phyloP scores from a whole-genome alignment of 352 stramenopile genomes.

The Pythium aristosporum region DNA sequence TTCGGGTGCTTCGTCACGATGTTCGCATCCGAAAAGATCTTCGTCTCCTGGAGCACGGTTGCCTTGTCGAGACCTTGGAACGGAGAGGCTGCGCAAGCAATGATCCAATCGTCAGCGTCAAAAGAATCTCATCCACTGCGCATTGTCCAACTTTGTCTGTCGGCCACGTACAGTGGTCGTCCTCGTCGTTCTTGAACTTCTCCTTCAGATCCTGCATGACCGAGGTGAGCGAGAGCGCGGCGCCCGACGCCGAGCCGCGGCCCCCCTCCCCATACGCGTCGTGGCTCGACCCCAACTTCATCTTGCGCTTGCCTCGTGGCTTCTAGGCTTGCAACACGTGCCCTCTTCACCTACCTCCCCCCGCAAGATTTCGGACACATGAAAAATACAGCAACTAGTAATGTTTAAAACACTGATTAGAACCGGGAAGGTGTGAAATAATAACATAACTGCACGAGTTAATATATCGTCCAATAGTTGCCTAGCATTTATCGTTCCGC shows the following conservation, averaged over 20 bases:
- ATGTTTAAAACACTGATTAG: slow-evolving; percentile 22
- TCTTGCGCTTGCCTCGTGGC: slow-evolving; percentile 27
- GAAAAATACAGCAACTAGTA: slow-evolving; percentile 11
- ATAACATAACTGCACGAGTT: not conserved
- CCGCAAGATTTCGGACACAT: slow-evolving; percentile 27
- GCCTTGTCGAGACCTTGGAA: slow-evolving; percentile 96
- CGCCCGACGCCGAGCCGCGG: slow-evolving; percentile 31
- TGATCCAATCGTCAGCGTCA: not conserved
- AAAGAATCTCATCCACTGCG: too few species aligned
- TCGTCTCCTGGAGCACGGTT: slow-evolving; percentile 96
- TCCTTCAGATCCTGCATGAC: slow-evolving; percentile 96
- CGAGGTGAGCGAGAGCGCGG: slow-evolving; percentile 64
- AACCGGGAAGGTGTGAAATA: not conserved
- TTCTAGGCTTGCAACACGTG: slow-evolving; percentile 21
- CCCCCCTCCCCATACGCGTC: slow-evolving; percentile 48
- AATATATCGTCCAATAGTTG: not conserved
- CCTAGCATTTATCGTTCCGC: not conserved
- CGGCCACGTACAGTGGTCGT: slow-evolving; percentile 80
- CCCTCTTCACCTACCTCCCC: slow-evolving; percentile 22
- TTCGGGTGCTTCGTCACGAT: slow-evolving; percentile 96
- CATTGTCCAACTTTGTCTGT: not conserved
- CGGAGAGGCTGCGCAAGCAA: slow-evolving; percentile 64
- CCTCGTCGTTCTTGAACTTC: slow-evolving; percentile 99
- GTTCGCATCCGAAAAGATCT: slow-evolving; percentile 98
- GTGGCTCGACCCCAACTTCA: slow-evolving; percentile 63